A percentile compares a stretch with the other conserved stretches of the same genome.
Evolutionary conservation across 306 rosid species (phyloP).

Genomic region (Cucurbita maxima): DNA sequence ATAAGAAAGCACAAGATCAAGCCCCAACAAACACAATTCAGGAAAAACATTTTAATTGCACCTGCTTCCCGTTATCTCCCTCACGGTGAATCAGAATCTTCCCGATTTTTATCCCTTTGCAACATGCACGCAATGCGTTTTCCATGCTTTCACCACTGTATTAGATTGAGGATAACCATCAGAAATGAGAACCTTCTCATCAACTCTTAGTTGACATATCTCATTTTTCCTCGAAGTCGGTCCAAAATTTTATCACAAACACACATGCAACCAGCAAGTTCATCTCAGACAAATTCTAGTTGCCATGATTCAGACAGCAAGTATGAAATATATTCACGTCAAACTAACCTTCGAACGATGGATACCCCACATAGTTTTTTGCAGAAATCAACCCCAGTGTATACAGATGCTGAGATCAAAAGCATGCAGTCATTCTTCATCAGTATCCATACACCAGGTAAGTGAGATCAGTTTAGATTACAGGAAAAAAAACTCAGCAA

Average conservation of each 20-base stretch:
- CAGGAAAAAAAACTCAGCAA: not conserved
- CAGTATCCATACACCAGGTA: not conserved
- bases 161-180: conserved; percentile 1
- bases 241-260: not conserved
- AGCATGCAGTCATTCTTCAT: not conserved
- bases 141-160: conserved; percentile 98
- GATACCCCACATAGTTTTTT: conserved; percentile 95
- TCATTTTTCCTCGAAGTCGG: not conserved
- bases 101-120: conserved; percentile 97
- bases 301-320: not conserved
- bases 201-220: not conserved
- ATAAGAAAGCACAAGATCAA: not conserved
- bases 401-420: conserved; percentile 54
- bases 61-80: conserved; percentile 97
- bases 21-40: not conserved
- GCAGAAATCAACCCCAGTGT: conserved; percentile 97
- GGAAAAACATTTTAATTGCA: conserved; percentile 1
- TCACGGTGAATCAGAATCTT: conserved; percentile 93
- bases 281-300: not conserved
- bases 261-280: not conserved
- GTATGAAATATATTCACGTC: conserved; percentile 31
- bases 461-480: not conserved
- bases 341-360: conserved; percentile 84
- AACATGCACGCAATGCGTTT: conserved; percentile 92
- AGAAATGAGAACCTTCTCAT: conserved; percentile 1